Evolutionary conservation across 139 green algal genomes (phyloP), one percentile per base, ranked within the genome.

Genomic region (Chlorella sp.): DNA sequence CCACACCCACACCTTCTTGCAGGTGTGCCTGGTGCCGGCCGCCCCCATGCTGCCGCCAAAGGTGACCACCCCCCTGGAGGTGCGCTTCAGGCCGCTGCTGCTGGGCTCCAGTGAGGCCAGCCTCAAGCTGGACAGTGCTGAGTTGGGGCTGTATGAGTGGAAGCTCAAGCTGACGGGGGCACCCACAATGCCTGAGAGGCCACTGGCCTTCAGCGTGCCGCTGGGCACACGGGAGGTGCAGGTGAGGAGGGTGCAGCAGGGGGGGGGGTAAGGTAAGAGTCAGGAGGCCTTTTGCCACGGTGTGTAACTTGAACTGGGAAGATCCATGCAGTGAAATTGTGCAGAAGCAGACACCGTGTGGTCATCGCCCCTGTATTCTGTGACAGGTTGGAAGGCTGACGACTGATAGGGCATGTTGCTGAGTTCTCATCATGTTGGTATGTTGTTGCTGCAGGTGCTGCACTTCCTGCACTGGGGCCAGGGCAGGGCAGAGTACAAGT

Each of bases 1-100:
- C n/a, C n/a, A n/a, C n/a, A n/a, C n/a, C n/a, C n/a, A n/a, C n/a
- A n/a, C n/a, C n/a, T n/a, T n/a, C n/a, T n/a, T n/a, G n/a, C n/a
- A n/a, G n/a, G n/a, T n/a, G n/a, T n/a, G n/a, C n/a, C n/a, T n/a
- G n/a, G n/a, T n/a, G n/a, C n/a, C n/a, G n/a, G n/a, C n/a, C n/a
- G n/a, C n/a, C n/a, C n/a, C 87, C 4, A 72, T 81, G 23, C 62
- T 93, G 4, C 62, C 70, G n/a, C 63, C 83, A 20, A 72, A 62
- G 26, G 33, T 31, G 50, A 74, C 66, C 55, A 67, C 69, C 1
- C 50, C 60, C 22, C 22, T 93, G 5, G 75, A 86, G 42, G 79
- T 94, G 1, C 32, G 51, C 29, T 94, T 84, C 84, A 70, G 85
- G 50, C 90, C 90, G n/a, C 79, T 94, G 34, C 73, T 95, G 42